Percentiles rank a stretch among this genome's conserved stretches.
Evolutionary conservation across 164 flowering plant species (phyloP).

Genomic region (Berberis vulgaris): DNA sequence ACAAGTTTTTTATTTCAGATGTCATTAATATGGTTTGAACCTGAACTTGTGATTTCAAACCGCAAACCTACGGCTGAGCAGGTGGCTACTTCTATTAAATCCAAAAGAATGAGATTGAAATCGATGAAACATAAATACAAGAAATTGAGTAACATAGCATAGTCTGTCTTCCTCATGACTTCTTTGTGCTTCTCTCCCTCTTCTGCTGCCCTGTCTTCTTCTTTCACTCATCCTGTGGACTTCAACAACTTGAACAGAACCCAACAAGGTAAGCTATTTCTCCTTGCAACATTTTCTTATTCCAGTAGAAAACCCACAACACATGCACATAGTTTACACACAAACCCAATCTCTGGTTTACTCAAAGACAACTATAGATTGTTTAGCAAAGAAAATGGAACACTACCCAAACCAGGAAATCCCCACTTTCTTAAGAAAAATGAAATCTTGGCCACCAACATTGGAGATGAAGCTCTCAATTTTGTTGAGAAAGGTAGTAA

Average conservation of each 20-base stretch:
- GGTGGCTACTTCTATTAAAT: too few relatives aligned
- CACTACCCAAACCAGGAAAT: neutral
- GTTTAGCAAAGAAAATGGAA: conserved; percentile 2
- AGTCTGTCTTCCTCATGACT: conserved; percentile 4
- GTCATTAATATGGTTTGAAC: too few relatives aligned
- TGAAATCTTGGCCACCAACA: neutral
- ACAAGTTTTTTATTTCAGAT: too few relatives aligned
- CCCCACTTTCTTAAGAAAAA: neutral
- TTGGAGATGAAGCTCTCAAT: neutral
- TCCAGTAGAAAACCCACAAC: conserved; percentile 1
- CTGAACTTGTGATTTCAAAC: too few relatives aligned
- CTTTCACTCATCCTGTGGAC: neutral
- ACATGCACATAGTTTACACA: neutral
- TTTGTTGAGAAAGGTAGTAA: neutral
- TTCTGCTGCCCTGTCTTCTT: conserved; percentile 2
- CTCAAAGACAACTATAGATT: neutral
- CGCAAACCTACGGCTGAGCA: too few relatives aligned
- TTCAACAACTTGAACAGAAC: conserved; percentile 2
- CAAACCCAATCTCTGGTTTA: conserved; percentile 1
- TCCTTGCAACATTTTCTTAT: conserved; percentile 9
- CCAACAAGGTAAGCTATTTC: conserved; percentile 11
- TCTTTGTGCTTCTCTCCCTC: conserved; percentile 9
- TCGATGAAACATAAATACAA: too few relatives aligned
- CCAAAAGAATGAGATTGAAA: too few relatives aligned
- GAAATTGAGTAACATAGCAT: neutral